Conservation (phyloP, 2,329 filamentous ascomycete species). For the Lasiodiplodia gonubiensis region DNA sequence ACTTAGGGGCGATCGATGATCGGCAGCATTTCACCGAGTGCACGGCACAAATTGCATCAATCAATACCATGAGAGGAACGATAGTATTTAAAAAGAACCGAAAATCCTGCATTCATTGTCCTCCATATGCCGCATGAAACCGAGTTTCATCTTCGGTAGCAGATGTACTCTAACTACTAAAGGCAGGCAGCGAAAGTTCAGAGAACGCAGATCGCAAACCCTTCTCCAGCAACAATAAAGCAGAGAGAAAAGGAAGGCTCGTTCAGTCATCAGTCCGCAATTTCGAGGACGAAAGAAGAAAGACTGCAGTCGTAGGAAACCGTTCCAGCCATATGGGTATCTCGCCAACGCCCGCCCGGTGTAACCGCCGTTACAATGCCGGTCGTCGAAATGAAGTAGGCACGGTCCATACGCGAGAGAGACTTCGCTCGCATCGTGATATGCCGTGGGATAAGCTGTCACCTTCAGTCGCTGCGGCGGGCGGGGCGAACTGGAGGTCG, state of each 20-base stretch:
- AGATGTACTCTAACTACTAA: background rate
- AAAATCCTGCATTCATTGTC: constrained; percentile 10
- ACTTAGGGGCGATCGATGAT: background rate
- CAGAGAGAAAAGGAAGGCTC: constrained; percentile 7
- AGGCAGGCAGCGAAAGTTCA: background rate
- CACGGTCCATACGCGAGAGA: constrained; percentile 6
- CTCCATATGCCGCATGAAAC: background rate
- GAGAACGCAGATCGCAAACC: constrained; percentile 11
- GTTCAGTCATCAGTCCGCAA: background rate
- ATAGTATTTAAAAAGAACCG: background rate
- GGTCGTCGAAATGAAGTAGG: constrained; percentile 12
- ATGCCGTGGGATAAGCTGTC: constrained; percentile 8
- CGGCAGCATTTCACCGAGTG: background rate
- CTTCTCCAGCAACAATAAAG: background rate
- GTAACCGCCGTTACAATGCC: constrained; percentile 22
- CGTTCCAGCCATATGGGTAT: constrained; percentile 22
- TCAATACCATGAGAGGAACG: background rate
- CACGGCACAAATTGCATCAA: background rate
- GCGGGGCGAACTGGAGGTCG: constrained; percentile 32
- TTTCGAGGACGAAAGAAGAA: constrained; percentile 6
- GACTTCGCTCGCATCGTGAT: background rate
- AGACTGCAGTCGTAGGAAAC: constrained; percentile 15
- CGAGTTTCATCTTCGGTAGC: background rate
- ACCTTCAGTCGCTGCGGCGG: constrained; percentile 30
- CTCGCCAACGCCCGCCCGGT: constrained; percentile 25